Evolutionary conservation across 1,284 basidiomycete genomes (phyloP), one percentile per base, ranked within the genome.

Genomic region (Puccinia polysora): DNA sequence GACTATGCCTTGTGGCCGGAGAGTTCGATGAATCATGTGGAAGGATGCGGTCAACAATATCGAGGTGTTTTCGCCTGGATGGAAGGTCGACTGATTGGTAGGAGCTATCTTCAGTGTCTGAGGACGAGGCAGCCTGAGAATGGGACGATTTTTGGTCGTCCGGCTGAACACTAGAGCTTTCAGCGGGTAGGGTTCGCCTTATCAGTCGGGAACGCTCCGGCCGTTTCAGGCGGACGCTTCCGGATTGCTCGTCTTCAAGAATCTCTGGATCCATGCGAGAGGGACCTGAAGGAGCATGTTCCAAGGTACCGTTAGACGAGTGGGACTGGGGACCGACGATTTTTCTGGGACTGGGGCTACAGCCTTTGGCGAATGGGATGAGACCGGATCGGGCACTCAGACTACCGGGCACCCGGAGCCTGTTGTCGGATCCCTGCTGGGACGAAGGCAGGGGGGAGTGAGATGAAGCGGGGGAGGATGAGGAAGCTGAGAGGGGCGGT

Each of bases 361-460:
- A 68, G 2, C 53, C 65, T 49, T 68, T 40, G 15, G 65, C 65
- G 30, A 68, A 68, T 32, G 65, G 65, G 20, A 68, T 68, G 28
- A 68, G 55, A n/a, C 65, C 65, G 23, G 65, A 68, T 28, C 43
- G 55, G 36, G 12, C 34, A 32, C 28, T 14, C 32, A 47, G 38
- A 36, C 12, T 25, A 32, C 14, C 32, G 47, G 53, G 45, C 40
- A 56, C 52, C 36, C n/a, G 30, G 23, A 47, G 43, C n/a, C n/a
- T n/a, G 36, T 58, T 58, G n/a, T 12, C 30, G 50, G 38, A 36
- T 20, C 28, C 30, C 59, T 23, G 49, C 55, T 43, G 25, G 10
- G 50, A 23, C 28, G 50, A 65, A 15, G 53, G 28, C 20, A 40
- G 8, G 36, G 56, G 36, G 5, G 36, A 25, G 8, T 8, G 6